These are phyloP conservation scores for Pichia pseudocactophila DNA, from an alignment of 805 yeast genomes.

Conservation along the genomic window DNA sequence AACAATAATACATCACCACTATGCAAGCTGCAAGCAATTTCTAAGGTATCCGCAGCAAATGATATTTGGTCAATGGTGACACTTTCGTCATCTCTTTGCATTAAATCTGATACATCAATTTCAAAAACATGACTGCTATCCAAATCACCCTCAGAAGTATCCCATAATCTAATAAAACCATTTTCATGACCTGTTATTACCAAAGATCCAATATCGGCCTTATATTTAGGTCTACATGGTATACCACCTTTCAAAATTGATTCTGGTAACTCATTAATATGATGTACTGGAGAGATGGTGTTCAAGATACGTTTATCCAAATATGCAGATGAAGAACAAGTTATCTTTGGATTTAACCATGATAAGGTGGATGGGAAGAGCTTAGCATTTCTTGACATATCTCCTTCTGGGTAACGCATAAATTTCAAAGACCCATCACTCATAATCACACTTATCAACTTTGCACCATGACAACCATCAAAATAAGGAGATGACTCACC, in stretches of 20 bases:
- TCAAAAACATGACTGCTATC: constrained; percentile 52
- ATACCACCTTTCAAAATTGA: constrained; percentile 72
- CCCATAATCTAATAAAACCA: constrained; percentile 79
- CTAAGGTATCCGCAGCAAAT: constrained; percentile 70
- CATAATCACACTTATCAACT: constrained; percentile 46
- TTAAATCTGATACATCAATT: constrained; percentile 42
- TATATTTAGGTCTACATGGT: constrained; percentile 43
- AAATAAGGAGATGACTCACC: constrained; percentile 65
- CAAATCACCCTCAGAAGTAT: constrained; percentile 68
- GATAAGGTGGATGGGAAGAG: constrained; percentile 75
- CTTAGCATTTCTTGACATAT: constrained; percentile 40
- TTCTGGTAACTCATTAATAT: constrained; percentile 17
- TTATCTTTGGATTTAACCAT: constrained; percentile 67
- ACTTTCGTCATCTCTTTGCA: constrained; percentile 35
- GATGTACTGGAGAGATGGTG: constrained; percentile 35
- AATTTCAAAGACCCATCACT: constrained; percentile 60
- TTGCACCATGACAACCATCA: constrained; percentile 72
- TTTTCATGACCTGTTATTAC: constrained; percentile 80
- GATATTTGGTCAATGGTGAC: constrained; percentile 50
- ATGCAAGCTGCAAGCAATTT: constrained; percentile 57
- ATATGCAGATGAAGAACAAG: constrained; percentile 43
- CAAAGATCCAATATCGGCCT: constrained; percentile 45
- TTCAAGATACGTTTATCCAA: constrained; percentile 24
- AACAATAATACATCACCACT: constrained; percentile 71
- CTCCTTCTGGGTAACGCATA: constrained; percentile 49